Evolutionary conservation across 2,329 filamentous ascomycete species (phyloP), one percentile per base, ranked within the genome.

Genomic region (Botryosphaeria agaves): DNA sequence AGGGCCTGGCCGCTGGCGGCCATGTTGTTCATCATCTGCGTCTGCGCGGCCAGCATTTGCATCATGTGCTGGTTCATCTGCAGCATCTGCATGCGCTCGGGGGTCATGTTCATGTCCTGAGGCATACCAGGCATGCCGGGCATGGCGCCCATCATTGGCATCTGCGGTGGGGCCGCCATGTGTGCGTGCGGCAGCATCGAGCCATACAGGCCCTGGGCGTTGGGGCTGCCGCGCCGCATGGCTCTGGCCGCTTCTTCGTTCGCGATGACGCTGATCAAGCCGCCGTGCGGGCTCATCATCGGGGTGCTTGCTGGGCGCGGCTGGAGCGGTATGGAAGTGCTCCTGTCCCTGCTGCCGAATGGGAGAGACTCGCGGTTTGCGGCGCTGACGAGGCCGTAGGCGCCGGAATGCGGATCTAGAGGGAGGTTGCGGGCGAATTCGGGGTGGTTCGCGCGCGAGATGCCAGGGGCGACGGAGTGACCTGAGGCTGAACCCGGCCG

Each of bases 241-340:
- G 82, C 82, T 39, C 76, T 69, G 24, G 77, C 76, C 28, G 81
- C 69, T 51, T 92, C 83, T 53, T 92, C 83, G 31, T 62, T 78
- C 19, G 81, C 81, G 53, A 93, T 93, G 6, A 93, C 81, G 7
- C 83, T 83, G 14, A 93, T 77, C 7, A 93, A 63, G 7, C 84
- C 84, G 25, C 80, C 82, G 11, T 76, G 76, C 6, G 60, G 47
- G 14, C 33, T 16, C 41, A 36, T 24, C 40, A 40, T 7, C 38
- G 30, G 3, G 36, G 20, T 7, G 20, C 12, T 23, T 35, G 19
- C 33, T 32, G 37, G 35, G 18, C 32, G 33, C 12, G 28, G 37
- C 33, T 28, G 32, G 15, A 15, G 34, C 25, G 34, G 31, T 28
- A 33, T 35, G 25, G n/a, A 16, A 14, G 19, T 20, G 14, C 46